phyloP scores from a whole-genome alignment of 208 protist species.

The Perkinsela sp. region DNA sequence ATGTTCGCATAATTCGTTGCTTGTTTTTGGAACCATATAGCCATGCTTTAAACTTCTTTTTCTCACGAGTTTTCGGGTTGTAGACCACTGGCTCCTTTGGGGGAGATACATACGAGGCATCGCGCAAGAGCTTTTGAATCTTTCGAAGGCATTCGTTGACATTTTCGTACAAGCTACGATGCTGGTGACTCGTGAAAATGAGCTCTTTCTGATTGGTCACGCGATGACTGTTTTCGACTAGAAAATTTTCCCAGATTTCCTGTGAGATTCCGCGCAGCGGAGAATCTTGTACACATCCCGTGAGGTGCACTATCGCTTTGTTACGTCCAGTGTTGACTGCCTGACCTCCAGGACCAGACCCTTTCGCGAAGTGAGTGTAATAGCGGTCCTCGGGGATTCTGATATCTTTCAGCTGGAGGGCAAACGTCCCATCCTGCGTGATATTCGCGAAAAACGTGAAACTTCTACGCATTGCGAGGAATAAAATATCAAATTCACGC shows the following conservation, averaged over 20 bases:
- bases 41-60: not conserved
- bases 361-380: not conserved
- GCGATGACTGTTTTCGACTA: not conserved
- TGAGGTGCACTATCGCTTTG: not conserved
- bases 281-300: not conserved
- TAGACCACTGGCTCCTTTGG: not conserved
- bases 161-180: not conserved
- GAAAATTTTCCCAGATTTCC: not conserved
- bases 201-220: not conserved
- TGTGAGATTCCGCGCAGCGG: not conserved
- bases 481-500: no score
- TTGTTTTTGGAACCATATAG: not conserved
- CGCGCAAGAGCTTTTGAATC: not conserved
- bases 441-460: no score
- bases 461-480: no score
- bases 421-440: no score
- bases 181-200: not conserved
- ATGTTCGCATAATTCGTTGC: not conserved
- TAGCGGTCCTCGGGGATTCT: not conserved
- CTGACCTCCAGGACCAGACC: not conserved
- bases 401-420: not conserved
- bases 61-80: not conserved
- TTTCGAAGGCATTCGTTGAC: not conserved
- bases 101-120: not conserved
- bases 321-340: not conserved